Evolutionary conservation across 2,329 filamentous ascomycete species (phyloP).

Genomic region (Mollisia scopiformis): DNA sequence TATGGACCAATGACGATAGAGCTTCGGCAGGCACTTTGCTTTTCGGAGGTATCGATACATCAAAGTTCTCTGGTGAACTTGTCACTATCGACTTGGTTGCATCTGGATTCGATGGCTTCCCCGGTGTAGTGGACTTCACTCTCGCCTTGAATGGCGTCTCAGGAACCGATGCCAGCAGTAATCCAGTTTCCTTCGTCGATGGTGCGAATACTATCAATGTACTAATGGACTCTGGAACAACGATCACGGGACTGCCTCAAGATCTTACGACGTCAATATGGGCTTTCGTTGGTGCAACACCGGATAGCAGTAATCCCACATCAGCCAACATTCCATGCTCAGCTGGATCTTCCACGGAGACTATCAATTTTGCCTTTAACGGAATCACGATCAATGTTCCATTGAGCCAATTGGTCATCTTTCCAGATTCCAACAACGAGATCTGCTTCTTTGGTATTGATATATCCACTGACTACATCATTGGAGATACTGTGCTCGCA

Average conservation of each 20-base stretch:
- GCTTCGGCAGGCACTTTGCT: slow-evolving; percentile 61
- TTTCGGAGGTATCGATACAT: slow-evolving; percentile 78
- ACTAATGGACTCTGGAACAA: slow-evolving; percentile 75
- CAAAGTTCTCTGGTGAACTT: slow-evolving; percentile 69
- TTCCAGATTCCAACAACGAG: slow-evolving; percentile 8
- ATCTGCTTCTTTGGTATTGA: not conserved
- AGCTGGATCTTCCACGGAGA: slow-evolving; percentile 40
- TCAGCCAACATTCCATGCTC: slow-evolving; percentile 44
- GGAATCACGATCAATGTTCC: slow-evolving; percentile 50
- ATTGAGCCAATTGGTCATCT: slow-evolving; percentile 52
- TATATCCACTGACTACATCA: slow-evolving; percentile 40
- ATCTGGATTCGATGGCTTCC: slow-evolving; percentile 42
- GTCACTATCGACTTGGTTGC: slow-evolving; percentile 59
- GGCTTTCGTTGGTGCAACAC: slow-evolving; percentile 55
- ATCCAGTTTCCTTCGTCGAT: slow-evolving; percentile 41
- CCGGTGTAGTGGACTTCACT: slow-evolving; percentile 45
- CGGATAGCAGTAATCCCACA: slow-evolving; percentile 43
- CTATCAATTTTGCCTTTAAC: slow-evolving; percentile 52
- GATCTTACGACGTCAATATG: slow-evolving; percentile 57
- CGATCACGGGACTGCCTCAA: slow-evolving; percentile 69
- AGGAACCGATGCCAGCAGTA: slow-evolving; percentile 37
- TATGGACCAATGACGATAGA: slow-evolving; percentile 17
- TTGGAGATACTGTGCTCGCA: slow-evolving; percentile 61
- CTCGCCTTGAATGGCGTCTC: slow-evolving; percentile 41
- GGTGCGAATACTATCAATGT: slow-evolving; percentile 46